Evolutionary conservation across 169 alveolate species (phyloP).

Genomic region (Perkinsus olseni): DNA sequence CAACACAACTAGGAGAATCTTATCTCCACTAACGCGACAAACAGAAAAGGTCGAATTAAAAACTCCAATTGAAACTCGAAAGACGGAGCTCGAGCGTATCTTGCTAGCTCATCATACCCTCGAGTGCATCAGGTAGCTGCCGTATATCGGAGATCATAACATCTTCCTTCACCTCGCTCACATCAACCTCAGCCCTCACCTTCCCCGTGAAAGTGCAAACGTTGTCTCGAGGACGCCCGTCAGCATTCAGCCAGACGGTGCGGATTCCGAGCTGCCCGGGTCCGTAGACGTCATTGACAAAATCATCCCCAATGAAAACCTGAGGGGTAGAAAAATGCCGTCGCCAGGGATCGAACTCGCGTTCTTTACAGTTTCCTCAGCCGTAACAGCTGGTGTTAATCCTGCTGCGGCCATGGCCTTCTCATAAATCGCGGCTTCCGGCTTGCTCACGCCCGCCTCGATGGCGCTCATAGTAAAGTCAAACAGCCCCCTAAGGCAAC

Average conservation of each 20-base stretch:
- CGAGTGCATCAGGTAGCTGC: not conserved
- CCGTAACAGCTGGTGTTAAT: not conserved
- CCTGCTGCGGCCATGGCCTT: not conserved
- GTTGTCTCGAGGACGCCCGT: not conserved
- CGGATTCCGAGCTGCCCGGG: not conserved
- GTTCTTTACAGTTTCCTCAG: not conserved
- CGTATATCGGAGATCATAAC: not conserved
- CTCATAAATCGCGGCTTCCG: not conserved
- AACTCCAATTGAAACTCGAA: not conserved
- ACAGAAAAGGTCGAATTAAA: not conserved
- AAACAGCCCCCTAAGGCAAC: not conserved
- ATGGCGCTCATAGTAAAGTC: not conserved
- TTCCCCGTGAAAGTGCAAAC: not conserved
- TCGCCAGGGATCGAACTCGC: not conserved
- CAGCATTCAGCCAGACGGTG: not conserved
- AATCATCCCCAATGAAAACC: not conserved
- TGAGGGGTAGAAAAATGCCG: not conserved
- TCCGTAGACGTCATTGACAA: not conserved
- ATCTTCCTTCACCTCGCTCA: not conserved
- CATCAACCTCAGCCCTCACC: not conserved
- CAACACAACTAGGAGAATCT: too few species aligned
- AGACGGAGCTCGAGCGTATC: too few species aligned
- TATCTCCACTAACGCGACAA: not conserved
- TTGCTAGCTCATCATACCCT: too few species aligned
- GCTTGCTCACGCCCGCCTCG: not conserved